A percentile compares a stretch with the other conserved stretches of the same genome.
Conservation (phyloP, 345 rosid species). For the Brassica napus region Da-Ae NC_063441.1:5500001-5500500, state of each 20-base stretch:
- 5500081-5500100: not conserved
- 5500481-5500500: too few relatives aligned
- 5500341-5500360: conserved; percentile 80
- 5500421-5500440: not conserved
- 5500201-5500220: not conserved
- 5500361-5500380: conserved; percentile 64
- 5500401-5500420: not conserved
- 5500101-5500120: not conserved
- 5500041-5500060: not conserved
- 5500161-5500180: not conserved
- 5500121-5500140: not conserved
- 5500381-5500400: conserved; percentile 47
- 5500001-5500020: too few relatives aligned
- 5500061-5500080: not conserved
- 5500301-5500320: conserved; percentile 56
- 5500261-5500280: conserved; percentile 74
- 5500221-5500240: conserved; percentile 67
- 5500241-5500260: conserved; percentile 73
- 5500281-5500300: conserved; percentile 79
- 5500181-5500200: not conserved
- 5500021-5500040: not conserved
- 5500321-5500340: conserved; percentile 76
- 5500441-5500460: not conserved
- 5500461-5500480: conserved; percentile 35
- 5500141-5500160: not conserved